Base-by-base conservation (phyloP, 2,329 filamentous ascomycete species). In the Phaeophleospora eucalypticola region DNA sequence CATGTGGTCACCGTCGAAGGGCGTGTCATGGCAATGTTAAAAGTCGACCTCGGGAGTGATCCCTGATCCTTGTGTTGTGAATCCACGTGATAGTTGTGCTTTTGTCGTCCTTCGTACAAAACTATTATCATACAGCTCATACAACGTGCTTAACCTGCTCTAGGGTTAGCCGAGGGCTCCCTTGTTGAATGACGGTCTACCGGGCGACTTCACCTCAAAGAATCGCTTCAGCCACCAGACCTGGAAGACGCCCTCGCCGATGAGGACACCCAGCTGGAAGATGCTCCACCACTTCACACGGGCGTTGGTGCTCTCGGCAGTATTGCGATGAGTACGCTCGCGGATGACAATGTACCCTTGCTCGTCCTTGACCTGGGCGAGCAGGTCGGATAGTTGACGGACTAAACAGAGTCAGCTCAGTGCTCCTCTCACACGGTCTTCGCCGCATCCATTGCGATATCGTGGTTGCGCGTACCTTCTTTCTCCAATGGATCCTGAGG, bases 221-320 rank as follows among this genome's bases (percentile, higher is more conserved):
- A 98, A 98, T 66, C 93, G 82, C 75, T 95, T 93, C 68, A 98
- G 72, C 90, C 93, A 98, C 91, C 93, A 98, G 57, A 98, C 91
- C 76, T 98, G 93, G 78, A 98, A 98, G 58, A 96, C 76, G 51
- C 89, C 93, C 76, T 97, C 89, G 62, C 86, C 89, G 57, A 94
- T 78, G 54, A 98, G 80, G 41, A 97, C 83, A 46, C 82, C 80
- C 56, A 98, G 82, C 72, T 98, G 90, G 71, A 97, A 97, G 61
- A 97, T 80, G 71, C 93, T 96, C 93, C 93, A 98, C 93, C 93
- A 98, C 78, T 98, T 98, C 68, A 98, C 93, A 58, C 93, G 81
- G 60, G 83, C 81, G 71, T 98, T 98, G 64, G 93, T 98, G 79
- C 90, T 96, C 77, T 98, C 93, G 56, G 93, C 93, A 8, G 93